Percentiles rank a stretch among this genome's conserved stretches.
Conservation (phyloP, 106 monocot species). For the Alisma plantagoaquatica region DNA sequence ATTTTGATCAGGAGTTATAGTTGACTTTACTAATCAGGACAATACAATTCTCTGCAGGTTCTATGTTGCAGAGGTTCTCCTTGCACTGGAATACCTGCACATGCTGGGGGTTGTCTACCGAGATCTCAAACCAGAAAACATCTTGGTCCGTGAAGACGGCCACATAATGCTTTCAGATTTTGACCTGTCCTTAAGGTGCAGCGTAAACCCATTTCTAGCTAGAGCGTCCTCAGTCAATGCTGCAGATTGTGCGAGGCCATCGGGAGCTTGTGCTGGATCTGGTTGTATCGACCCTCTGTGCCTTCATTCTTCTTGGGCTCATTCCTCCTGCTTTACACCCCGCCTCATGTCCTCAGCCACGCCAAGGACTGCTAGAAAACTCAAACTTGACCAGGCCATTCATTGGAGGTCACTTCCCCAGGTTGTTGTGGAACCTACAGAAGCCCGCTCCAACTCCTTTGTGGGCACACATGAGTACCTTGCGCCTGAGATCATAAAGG, state of each 20-base stretch:
- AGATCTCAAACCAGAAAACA: constrained; percentile 7
- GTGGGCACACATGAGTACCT: constrained; percentile 15
- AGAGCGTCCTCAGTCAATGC: constrained; percentile 33
- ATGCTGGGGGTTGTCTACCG: constrained; percentile 7
- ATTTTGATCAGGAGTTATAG: no score
- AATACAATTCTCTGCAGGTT: constrained; percentile 2
- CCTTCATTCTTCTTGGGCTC: constrained; percentile 52
- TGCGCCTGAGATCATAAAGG: constrained; percentile 15
- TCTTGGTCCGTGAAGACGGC: constrained; percentile 13
- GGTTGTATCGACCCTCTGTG: constrained; percentile 65
- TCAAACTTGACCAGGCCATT: not conserved
- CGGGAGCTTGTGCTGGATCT: constrained; percentile 52
- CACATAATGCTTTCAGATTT: constrained; percentile 19
- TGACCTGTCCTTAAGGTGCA: constrained; percentile 23
- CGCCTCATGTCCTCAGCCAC: constrained; percentile 30
- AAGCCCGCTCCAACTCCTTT: constrained; percentile 11
- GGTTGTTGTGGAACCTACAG: constrained; percentile 10
- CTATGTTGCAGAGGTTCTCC: constrained; percentile 3
- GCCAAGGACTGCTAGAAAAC: constrained; percentile 2
- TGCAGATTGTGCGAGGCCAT: constrained; percentile 25
- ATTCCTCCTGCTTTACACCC: constrained; percentile 70
- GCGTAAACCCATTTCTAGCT: constrained; percentile 50
- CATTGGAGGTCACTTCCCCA: constrained; percentile 7
- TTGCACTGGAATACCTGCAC: constrained; percentile 12
- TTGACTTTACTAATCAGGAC: no score